These are phyloP conservation scores for Dictyostelium purpureum DNA, from an alignment of 78 protist genomes.

Conservation along the genomic window DNA sequence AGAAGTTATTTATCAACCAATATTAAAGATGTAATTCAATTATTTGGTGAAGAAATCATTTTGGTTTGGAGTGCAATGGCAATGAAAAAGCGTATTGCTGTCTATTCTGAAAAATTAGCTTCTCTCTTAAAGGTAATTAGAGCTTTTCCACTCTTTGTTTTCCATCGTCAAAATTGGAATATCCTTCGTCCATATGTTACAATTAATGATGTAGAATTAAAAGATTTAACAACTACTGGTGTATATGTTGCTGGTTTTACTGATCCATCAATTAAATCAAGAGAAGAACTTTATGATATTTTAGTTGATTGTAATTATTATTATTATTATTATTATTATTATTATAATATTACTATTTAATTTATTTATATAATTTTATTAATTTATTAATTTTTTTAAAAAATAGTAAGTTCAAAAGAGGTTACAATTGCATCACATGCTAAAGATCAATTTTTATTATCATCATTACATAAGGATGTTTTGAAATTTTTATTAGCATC, in stretches of 20 bases:
- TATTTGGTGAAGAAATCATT: constrained; percentile 73
- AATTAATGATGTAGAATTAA: constrained; percentile 46
- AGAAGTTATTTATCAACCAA: constrained; percentile 61
- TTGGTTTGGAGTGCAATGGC: constrained; percentile 78
- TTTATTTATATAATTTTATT: background rate
- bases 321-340: background rate
- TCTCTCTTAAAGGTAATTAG: constrained; percentile 67
- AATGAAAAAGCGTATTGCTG: constrained; percentile 71
- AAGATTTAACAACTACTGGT: constrained; percentile 55
- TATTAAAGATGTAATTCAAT: constrained; percentile 69
- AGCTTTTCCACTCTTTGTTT: constrained; percentile 77
- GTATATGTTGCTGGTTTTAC: constrained; percentile 80
- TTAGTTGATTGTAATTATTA: constrained; percentile 75
- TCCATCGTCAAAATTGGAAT: constrained; percentile 84
- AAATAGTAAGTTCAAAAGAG: constrained; percentile 71
- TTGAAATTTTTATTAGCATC: constrained; percentile 26
- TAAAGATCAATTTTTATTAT: constrained; percentile 70
- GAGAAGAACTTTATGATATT: constrained; percentile 81
- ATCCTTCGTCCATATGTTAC: constrained; percentile 77
- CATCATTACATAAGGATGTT: constrained; percentile 60
- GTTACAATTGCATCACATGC: constrained; percentile 59
- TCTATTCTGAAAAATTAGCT: constrained; percentile 54
- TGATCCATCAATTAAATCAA: constrained; percentile 75
- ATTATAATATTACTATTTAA: background rate
- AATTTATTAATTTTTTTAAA: background rate